Conservation (phyloP, 768 basidiomycete species). For the Xerocomellus dryophilus region DNA sequence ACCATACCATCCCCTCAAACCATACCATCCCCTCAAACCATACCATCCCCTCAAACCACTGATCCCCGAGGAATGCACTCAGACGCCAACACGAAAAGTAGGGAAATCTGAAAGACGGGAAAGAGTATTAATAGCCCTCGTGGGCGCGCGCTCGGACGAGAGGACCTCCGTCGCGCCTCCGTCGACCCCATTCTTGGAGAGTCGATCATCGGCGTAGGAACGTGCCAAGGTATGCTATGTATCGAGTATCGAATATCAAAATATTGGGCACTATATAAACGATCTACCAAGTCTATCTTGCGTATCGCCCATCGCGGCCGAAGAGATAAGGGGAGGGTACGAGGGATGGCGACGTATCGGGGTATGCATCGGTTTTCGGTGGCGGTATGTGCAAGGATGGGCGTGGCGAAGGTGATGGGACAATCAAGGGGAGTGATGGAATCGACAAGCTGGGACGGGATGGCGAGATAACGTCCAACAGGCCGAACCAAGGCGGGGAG, state of each 20-base stretch:
- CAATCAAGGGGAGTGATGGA: constrained; percentile 4
- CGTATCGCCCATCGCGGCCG: not conserved
- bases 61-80: not conserved
- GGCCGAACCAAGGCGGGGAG: not conserved
- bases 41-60: not conserved
- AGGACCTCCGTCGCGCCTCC: constrained; percentile 14
- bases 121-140: not conserved
- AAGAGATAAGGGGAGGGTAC: not conserved
- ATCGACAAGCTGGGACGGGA: not conserved
- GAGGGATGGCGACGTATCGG: not conserved
- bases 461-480: constrained; percentile 4
- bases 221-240: no score
- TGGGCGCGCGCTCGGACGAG: not conserved
- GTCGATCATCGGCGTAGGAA: constrained; percentile 6
- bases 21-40: no score
- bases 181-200: not conserved
- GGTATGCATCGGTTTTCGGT: not conserved
- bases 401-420: not conserved
- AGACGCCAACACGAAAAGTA: not conserved
- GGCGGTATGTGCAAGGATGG: not conserved
- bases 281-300: not conserved
- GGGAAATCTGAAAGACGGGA: not conserved
- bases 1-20: no score
- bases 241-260: not conserved
- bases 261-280: no score